These are phyloP conservation scores for Climacium dendroides DNA, from an alignment of 225 moss, liverwort and hornwort species.

Conservation along the genomic window DNA sequence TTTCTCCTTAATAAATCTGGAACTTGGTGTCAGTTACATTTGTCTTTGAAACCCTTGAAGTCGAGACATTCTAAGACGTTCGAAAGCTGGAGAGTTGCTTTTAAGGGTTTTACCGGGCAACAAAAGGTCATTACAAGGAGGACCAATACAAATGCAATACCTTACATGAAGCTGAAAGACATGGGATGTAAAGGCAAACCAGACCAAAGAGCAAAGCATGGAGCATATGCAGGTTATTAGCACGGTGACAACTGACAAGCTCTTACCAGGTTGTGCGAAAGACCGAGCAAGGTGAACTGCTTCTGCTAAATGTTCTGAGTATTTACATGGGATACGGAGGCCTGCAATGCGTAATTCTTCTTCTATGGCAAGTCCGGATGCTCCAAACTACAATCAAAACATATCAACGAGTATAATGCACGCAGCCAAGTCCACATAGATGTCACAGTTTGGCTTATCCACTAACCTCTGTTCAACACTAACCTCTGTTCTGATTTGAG, in stretches of 20 bases:
- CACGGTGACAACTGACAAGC: not conserved
- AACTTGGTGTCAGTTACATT: not conserved
- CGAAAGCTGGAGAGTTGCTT: not conserved
- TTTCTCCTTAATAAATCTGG: not conserved
- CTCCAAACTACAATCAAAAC: slow-evolving; percentile 64
- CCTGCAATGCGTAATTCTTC: slow-evolving; percentile 52
- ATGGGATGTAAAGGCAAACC: not conserved
- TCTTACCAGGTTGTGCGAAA: slow-evolving; percentile 57
- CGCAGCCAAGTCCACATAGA: not conserved
- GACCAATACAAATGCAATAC: not conserved
- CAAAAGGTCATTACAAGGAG: not conserved
- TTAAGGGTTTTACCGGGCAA: not conserved
- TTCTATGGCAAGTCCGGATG: slow-evolving; percentile 74
- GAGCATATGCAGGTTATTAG: not conserved
- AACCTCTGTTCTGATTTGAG: not conserved
- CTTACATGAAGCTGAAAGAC: not conserved
- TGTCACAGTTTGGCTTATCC: not conserved
- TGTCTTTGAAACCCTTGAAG: not conserved
- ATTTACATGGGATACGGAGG: slow-evolving; percentile 48
- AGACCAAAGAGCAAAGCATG: not conserved
- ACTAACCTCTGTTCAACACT: not conserved
- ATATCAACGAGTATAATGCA: not conserved
- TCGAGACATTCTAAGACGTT: not conserved
- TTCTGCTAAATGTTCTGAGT: slow-evolving; percentile 41
- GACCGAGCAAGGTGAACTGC: slow-evolving; percentile 67